phyloP scores from a whole-genome alignment of 208 protist species.

The Phytomonas sp. region DNA sequence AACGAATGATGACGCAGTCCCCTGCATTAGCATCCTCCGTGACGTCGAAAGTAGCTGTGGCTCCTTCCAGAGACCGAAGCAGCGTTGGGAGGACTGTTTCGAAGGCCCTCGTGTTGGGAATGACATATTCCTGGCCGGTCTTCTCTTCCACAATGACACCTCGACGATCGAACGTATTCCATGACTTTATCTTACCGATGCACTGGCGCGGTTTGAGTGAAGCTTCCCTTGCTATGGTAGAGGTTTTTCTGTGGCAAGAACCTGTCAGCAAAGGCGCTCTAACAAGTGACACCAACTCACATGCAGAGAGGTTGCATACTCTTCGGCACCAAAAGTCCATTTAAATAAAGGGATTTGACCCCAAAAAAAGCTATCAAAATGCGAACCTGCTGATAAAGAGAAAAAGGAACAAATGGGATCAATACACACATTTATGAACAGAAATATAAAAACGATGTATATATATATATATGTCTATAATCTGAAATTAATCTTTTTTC shows the following conservation, averaged over 20 bases:
- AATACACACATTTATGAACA: background rate
- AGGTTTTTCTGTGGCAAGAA: background rate
- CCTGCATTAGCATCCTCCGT: conserved; percentile 14
- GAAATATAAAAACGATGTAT: background rate
- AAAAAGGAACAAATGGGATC: conserved; percentile 6
- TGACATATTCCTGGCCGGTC: conserved; percentile 38
- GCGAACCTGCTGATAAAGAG: background rate
- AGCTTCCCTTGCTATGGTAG: background rate
- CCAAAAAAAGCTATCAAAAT: conserved; percentile 8
- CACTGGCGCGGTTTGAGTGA: conserved; percentile 8
- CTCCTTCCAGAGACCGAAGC: conserved; percentile 53
- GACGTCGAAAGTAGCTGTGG: conserved; percentile 46
- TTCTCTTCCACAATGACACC: conserved; percentile 50
- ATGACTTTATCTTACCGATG: conserved; percentile 42
- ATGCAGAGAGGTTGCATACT: background rate
- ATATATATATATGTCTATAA: background rate
- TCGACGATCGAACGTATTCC: conserved; percentile 73
- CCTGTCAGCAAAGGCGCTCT: background rate
- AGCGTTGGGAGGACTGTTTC: conserved; percentile 78
- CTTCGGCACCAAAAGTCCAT: conserved; percentile 3
- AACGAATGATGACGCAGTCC: conserved; percentile 72
- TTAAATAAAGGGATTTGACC: background rate
- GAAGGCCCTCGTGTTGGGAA: conserved; percentile 75
- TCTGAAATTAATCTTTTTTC: background rate
- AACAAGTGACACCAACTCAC: background rate